Percentiles rank a stretch among this genome's conserved stretches.
These are phyloP conservation scores for Chrysanthemum makinoi DNA, from an alignment of 129 eudicot genomes.

Conservation along the genomic window DNA sequence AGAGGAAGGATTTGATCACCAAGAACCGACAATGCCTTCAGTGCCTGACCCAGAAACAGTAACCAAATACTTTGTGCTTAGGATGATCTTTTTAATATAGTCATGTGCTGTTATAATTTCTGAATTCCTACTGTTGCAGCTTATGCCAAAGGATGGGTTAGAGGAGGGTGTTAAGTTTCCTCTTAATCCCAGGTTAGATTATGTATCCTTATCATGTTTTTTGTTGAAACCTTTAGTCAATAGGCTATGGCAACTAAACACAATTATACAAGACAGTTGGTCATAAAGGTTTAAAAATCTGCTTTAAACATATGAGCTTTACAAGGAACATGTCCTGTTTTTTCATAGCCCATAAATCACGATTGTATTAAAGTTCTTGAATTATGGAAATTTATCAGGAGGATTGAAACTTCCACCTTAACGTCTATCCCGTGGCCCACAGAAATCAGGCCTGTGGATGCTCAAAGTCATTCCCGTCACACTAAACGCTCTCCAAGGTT, in stretches of 20 bases:
- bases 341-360: not conserved
- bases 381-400: conserved; percentile 27
- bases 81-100: conserved; percentile 4
- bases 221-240: too few species aligned
- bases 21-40: conserved; percentile 65
- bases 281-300: too few species aligned
- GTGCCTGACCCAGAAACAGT: conserved; percentile 82
- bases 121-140: conserved; percentile 44
- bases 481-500: conserved; percentile 79
- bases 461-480: conserved; percentile 45
- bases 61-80: conserved; percentile 20
- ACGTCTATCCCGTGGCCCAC: conserved; percentile 80
- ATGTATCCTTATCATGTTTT: conserved; percentile 7
- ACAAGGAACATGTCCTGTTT: not conserved
- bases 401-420: conserved; percentile 57
- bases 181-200: conserved; percentile 68
- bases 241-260: too few species aligned
- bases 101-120: not conserved
- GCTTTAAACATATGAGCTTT: too few species aligned
- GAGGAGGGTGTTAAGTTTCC: conserved; percentile 68
- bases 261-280: too few species aligned
- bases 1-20: conserved; percentile 80
- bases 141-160: conserved; percentile 64
- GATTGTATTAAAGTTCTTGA: conserved; percentile 6
- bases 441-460: conserved; percentile 80